Evolutionary conservation across 1,284 basidiomycete species (phyloP), one percentile per base, ranked within the genome.

Genomic region (Ustilago nuda): DNA sequence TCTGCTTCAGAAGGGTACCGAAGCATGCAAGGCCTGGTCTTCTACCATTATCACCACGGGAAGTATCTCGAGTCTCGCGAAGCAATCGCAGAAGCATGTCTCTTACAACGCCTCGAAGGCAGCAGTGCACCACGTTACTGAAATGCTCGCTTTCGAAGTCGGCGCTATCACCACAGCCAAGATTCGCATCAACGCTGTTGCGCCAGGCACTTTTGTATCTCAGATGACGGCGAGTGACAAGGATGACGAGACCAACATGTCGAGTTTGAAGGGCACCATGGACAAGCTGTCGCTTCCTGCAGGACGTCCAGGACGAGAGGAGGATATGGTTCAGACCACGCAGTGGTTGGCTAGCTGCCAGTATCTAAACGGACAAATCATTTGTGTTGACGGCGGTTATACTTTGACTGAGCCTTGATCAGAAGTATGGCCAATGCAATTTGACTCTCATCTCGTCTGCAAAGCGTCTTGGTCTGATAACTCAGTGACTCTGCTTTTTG

Each of bases 41-140:
- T 63, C 71, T 3, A 65, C 70, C 17, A 66, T 78, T 61, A 72
- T 80, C 61, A 72, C 66, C 19, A 74, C 66, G 1, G 66, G 72
- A 12, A 67, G 60, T 37, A 76, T 81, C 56, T 72, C 67, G 8
- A 76, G 79, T n/a, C 51, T 73, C 2, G 72, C 78, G 46, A 76
- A 73, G 50, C 75, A 78, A 52, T 69, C 63, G 33, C 80, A 81
- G 56, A 61, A 61, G 36, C 79, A 78, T 63, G 66, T 72, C 43
- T 76, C 77, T 19, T 79, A 83, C 69, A 81, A 80, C 58, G 73
- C 75, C 8, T 62, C 57, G 61, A 83, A 81, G 60, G 72, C 65
- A 15, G 79, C 81, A 11, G 76, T 71, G 6, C 78, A 76, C 39
- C 79, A 84, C 56, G 61, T 82, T 15, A 74, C 70, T 23, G 56